phyloP scores from a whole-genome alignment of 306 rosid genomes.

The Corylus heterophylla region DNA sequence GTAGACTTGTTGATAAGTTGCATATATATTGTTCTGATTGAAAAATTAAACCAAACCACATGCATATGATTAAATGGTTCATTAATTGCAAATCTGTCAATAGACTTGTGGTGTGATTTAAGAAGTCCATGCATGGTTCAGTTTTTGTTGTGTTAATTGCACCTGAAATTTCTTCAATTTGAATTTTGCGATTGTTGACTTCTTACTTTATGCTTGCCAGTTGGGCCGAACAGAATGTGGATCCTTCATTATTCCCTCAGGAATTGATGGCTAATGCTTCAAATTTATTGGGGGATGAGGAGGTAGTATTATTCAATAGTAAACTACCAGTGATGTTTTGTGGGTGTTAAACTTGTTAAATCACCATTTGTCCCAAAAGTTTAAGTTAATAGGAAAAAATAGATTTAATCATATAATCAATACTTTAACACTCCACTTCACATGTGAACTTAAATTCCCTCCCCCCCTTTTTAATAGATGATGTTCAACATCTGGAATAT shows the following conservation, averaged over 20 bases:
- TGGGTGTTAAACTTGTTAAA: not conserved
- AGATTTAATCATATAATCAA: no score
- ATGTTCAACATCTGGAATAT: no score
- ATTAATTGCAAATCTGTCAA: not conserved
- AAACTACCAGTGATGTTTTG: not conserved
- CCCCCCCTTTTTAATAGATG: no score
- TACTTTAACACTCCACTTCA: no score
- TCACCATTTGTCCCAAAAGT: no score
- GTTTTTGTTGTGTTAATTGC: not conserved
- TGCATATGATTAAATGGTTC: not conserved
- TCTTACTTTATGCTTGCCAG: conserved; percentile 40
- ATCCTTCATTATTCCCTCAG: conserved; percentile 83
- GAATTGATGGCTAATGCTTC: conserved; percentile 76
- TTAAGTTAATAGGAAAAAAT: no score
- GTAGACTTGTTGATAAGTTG: not conserved
- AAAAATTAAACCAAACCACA: not conserved
- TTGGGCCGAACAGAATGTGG: conserved; percentile 91
- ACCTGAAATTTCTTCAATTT: conserved; percentile 1
- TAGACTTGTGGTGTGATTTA: not conserved
- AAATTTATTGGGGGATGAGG: conserved; percentile 55
- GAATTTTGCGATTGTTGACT: not conserved
- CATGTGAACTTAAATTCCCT: no score
- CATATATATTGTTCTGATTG: not conserved
- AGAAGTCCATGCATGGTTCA: not conserved
- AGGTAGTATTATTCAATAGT: conserved; percentile 46